Base-by-base conservation (phyloP, 805 yeast species). In the Suhomyces sp. region DNA sequence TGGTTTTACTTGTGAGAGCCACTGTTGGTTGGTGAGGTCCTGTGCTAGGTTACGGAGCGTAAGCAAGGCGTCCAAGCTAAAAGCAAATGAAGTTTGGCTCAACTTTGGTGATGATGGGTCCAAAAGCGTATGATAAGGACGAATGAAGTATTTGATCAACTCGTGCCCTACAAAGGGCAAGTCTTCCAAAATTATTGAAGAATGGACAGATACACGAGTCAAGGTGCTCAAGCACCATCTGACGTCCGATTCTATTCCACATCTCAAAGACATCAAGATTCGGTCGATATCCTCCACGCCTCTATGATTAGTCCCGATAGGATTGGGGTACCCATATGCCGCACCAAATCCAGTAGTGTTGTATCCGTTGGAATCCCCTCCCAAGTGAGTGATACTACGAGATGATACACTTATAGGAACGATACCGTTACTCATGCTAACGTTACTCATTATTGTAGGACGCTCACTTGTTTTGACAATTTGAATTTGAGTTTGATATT, bases 11-110 rank as follows among this genome's bases (percentile, higher is more conserved):
- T 80, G 75, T 1, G 93, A 87, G 56, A 94, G 71, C 63, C 86
- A 77, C 65, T 88, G 90, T 42, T 96, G 94, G 62, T 90, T 88
- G 45, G 81, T 87, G 10, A 88, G 80, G 66, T 91, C 97, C 65
- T 93, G 96, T 2, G 89, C 82, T 46, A 89, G 71, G 68, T 94
- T 94, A 63, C 98, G 79, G 52, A 94, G 72, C 17, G 88, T 81
- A 44, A 94, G 74, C 60, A 86, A 77, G 6, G 87, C 77, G 63
- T 74, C 75, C 47, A 72, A 68, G 22, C 75, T 66, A 47, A 60
- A 60, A 44, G 65, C 61, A 42, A 74, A 55, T 22, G 56, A 44
- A 9, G 58, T 59, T 24, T 59, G 60, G 15, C 59, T 57, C 24
- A 69, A 50, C 22, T 59, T 48, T 15, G 48, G 47, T 1, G 52